These are phyloP conservation scores for Protomyces inouyei DNA, from an alignment of 1,139 yeast genomes.

Conservation along the genomic window DNA sequence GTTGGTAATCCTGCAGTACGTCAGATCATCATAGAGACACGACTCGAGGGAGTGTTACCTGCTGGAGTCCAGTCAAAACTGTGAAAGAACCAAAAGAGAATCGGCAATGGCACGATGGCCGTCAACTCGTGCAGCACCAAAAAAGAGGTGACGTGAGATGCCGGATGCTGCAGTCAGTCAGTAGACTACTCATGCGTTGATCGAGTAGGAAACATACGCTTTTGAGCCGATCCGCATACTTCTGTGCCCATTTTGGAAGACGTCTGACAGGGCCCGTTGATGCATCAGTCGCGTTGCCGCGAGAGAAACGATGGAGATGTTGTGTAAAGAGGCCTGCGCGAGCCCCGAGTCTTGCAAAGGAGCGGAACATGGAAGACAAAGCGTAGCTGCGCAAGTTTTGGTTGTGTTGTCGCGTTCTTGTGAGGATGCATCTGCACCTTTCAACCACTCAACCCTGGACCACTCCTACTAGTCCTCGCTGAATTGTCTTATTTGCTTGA, in stretches of 20 bases:
- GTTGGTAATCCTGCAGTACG: constrained; percentile 13
- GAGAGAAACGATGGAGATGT: neutral
- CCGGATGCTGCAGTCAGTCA: constrained; percentile 2
- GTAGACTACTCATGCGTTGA: neutral
- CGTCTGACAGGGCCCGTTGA: neutral
- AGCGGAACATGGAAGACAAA: neutral
- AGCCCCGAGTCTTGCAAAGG: neutral
- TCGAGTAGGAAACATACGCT: neutral
- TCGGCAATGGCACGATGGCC: constrained; percentile 21
- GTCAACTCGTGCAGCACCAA: constrained; percentile 25
- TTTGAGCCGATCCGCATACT: constrained; percentile 17
- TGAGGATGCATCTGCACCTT: neutral
- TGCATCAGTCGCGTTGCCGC: neutral
- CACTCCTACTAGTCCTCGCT: neutral
- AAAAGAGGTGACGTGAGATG: constrained; percentile 17
- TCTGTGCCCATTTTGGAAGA: constrained; percentile 13
- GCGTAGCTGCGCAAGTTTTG: neutral
- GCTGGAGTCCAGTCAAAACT: constrained; percentile 27
- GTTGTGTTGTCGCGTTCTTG: neutral
- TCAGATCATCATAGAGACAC: no score
- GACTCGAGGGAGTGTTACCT: neutral
- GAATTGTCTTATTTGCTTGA: neutral
- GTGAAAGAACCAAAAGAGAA: constrained; percentile 25
- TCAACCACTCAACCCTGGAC: neutral
- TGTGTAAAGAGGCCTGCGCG: neutral